Evolutionary conservation across 805 yeast species (phyloP), one percentile per base, ranked within the genome.

Genomic region (Zygotorulaspora florentina): DNA sequence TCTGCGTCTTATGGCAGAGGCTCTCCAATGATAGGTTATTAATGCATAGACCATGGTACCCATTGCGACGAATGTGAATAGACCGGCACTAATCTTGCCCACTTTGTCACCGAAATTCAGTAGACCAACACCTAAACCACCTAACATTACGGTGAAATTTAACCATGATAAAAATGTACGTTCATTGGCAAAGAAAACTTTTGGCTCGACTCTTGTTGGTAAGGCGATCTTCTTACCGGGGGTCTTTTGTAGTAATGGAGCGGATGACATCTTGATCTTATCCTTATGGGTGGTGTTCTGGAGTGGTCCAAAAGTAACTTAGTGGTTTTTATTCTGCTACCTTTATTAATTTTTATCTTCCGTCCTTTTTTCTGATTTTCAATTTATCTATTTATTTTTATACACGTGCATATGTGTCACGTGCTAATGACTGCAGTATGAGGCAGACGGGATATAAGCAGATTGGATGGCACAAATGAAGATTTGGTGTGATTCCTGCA

Each of bases 21-120:
- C 99, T 74, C 99, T 87, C 99, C 99, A 95, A 69, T 93, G 99
- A 68, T 93, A 93, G 10, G 98, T 93, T 39, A 88, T 77, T 51
- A 93, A 76, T 1, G 99, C 99, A 61, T 93, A 93, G 2, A 84
- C 77, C 99, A 93, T 93, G 18, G 99, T 91, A 53, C 87, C 88
- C 97, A 93, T 91, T 52, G 99, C 96, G 45, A 93, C 90, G 50
- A 91, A 74, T 2, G 99, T 95, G 75, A 93, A 93, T 46, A 93
- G 73, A 3, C 91, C 93, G 37, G 99, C 98, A 56, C 93, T 82
- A 47, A 93, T 81, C 61, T 95, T 79, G 51, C 98, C 98, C 36
- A 91, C 79, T 50, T 79, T 77, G 70, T 93, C 99, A 67, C 99
- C 99, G 66, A 93, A 93, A 72, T 93, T 93, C 56, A 93, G 77